phyloP scores from a whole-genome alignment of 2,329 filamentous ascomycete species.

The Neophaeococcomyces mojaviensis region DNA sequence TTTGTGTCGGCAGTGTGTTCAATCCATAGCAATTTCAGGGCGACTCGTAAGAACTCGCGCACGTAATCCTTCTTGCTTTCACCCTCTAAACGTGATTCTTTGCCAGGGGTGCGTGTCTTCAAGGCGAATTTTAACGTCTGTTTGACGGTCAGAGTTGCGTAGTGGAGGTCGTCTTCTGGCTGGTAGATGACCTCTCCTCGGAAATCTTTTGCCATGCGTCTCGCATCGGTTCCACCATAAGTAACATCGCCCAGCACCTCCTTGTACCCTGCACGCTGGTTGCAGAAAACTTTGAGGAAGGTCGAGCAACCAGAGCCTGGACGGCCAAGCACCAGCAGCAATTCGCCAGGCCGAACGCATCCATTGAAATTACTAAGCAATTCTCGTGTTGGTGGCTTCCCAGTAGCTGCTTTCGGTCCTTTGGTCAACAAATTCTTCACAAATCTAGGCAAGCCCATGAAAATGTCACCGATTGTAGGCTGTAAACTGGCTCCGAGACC shows the following conservation, averaged over 20 bases:
- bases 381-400: constrained; percentile 50
- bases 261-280: constrained; percentile 54
- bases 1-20: constrained; percentile 65
- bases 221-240: constrained; percentile 50
- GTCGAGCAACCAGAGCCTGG: constrained; percentile 66
- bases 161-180: constrained; percentile 69
- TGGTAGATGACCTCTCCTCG: constrained; percentile 57
- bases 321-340: constrained; percentile 61
- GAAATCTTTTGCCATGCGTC: constrained; percentile 44
- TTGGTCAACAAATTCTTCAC: constrained; percentile 38
- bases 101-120: constrained; percentile 59
- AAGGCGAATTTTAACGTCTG: constrained; percentile 68
- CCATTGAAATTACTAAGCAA: constrained; percentile 60
- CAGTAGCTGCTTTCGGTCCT: constrained; percentile 25
- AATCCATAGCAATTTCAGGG: constrained; percentile 63
- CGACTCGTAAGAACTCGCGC: no score
- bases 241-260: constrained; percentile 47
- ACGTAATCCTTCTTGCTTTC: constrained; percentile 55
- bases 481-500: constrained; percentile 58
- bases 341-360: constrained; percentile 64
- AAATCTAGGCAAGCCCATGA: constrained; percentile 43
- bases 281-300: constrained; percentile 61
- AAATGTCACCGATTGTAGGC: constrained; percentile 49
- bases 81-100: constrained; percentile 52
- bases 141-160: constrained; percentile 67